phyloP scores from a whole-genome alignment of 2,329 filamentous ascomycete genomes.

The Microdochium trichocladiopsis region DNA sequence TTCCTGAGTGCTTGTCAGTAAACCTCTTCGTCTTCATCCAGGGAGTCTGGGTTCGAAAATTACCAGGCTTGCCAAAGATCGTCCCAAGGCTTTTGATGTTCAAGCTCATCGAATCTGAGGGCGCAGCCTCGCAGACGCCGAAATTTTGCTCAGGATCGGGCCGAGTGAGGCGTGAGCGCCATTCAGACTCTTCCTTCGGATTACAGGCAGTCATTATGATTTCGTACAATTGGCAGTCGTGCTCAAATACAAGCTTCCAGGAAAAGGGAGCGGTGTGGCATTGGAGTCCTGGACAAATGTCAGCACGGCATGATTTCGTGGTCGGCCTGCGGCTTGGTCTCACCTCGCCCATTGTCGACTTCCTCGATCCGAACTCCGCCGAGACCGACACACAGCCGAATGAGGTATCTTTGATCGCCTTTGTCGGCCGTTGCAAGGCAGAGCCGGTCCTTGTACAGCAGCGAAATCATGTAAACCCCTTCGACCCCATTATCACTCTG shows the following conservation, averaged over 20 bases:
- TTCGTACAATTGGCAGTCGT: conserved; percentile 71
- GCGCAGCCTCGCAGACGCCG: conserved; percentile 34
- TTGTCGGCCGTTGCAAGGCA: conserved; percentile 65
- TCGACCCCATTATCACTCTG: conserved; percentile 60
- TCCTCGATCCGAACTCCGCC: conserved; percentile 61
- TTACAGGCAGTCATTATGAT: conserved; percentile 83
- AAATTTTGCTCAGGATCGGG: conserved; percentile 42
- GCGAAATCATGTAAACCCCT: conserved; percentile 77
- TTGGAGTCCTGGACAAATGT: conserved; percentile 60
- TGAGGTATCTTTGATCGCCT: conserved; percentile 60
- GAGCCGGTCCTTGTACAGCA: conserved; percentile 76
- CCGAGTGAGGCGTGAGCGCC: conserved; percentile 62
- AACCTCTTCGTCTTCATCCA: not conserved
- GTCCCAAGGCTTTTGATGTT: conserved; percentile 69
- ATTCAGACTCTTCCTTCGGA: conserved; percentile 69
- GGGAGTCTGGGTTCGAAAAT: conserved; percentile 2
- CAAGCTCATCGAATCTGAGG: conserved; percentile 59
- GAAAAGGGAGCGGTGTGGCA: conserved; percentile 81
- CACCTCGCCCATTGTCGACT: conserved; percentile 68
- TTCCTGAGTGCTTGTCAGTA: conserved; percentile 32
- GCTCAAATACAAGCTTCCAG: conserved; percentile 87
- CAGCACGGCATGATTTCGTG: conserved; percentile 10
- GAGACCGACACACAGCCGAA: conserved; percentile 68
- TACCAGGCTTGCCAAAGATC: conserved; percentile 67
- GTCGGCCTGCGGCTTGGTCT: conserved; percentile 11